Evolutionary conservation across 1,284 basidiomycete genomes (phyloP).

Genomic region (Irpex lacteus): DNA sequence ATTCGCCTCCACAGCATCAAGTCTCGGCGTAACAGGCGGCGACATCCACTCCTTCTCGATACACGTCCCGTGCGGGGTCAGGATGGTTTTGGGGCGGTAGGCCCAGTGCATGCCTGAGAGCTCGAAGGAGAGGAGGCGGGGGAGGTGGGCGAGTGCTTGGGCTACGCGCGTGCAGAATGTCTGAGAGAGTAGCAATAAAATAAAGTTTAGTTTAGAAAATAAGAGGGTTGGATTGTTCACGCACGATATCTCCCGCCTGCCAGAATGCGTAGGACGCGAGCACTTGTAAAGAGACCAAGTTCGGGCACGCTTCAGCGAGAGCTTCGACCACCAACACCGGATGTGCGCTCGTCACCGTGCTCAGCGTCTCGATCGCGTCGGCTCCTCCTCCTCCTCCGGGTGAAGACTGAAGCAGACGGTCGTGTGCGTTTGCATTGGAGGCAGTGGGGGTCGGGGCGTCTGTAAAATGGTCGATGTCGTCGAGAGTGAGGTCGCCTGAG

Average conservation of each 20-base stretch:
- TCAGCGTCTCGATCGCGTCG: constrained; percentile 26
- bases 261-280: constrained; percentile 33
- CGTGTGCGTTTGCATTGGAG: constrained; percentile 33
- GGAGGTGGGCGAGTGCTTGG: constrained; percentile 49
- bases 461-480: constrained; percentile 44
- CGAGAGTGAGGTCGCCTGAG: constrained; percentile 52
- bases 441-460: constrained; percentile 34
- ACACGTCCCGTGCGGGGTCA: constrained; percentile 10
- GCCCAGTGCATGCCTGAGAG: constrained; percentile 72
- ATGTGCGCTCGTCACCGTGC: constrained; percentile 34
- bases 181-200: too few species aligned
- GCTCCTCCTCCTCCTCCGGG: background rate
- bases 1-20: constrained; percentile 13
- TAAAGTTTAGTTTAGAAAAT: too few species aligned
- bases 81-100: constrained; percentile 21
- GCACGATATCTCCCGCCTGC: constrained; percentile 32
- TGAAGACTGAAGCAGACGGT: background rate
- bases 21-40: constrained; percentile 28
- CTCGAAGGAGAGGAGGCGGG: constrained; percentile 60
- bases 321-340: constrained; percentile 32
- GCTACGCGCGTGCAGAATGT: constrained; percentile 63
- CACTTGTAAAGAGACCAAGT: constrained; percentile 31
- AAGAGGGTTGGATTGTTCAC: too few species aligned
- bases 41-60: constrained; percentile 30
- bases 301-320: constrained; percentile 31